Percentiles rank a stretch among this genome's conserved stretches.
Conservation (phyloP, 805 yeast species). For the Nakazawaea wyomingensis region DNA sequence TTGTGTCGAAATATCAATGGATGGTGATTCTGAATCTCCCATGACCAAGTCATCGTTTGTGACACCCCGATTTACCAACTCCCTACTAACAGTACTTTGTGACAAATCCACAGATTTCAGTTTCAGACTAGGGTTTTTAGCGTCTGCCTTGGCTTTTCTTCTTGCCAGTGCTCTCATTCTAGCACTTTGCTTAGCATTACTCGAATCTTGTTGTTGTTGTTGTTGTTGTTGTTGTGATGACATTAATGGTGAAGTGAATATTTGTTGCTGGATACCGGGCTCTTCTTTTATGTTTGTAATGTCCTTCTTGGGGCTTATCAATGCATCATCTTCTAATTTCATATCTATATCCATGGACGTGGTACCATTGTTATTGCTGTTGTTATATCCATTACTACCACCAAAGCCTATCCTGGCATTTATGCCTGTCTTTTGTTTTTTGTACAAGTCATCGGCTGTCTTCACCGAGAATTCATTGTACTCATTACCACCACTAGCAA, state of each 20-base stretch:
- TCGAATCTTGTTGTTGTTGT: neutral
- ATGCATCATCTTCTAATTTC: constrained; percentile 26
- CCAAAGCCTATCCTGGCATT: constrained; percentile 26
- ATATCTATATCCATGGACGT: constrained; percentile 11
- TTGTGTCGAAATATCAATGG: constrained; percentile 61
- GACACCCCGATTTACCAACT: constrained; percentile 40
- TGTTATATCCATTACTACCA: constrained; percentile 12
- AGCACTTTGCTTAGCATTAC: constrained; percentile 43
- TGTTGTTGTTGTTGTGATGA: constrained; percentile 7
- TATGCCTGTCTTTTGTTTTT: constrained; percentile 24
- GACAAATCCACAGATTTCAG: constrained; percentile 58
- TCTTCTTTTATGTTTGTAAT: too few species aligned
- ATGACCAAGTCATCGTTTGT: constrained; percentile 17
- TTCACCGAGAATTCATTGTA: constrained; percentile 18
- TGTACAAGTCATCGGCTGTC: constrained; percentile 12
- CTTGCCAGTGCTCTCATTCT: constrained; percentile 93
- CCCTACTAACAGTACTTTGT: constrained; percentile 61
- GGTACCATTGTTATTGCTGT: neutral
- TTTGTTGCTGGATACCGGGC: too few species aligned
- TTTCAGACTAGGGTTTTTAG: constrained; percentile 43
- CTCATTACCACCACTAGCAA: constrained; percentile 58
- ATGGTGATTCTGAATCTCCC: constrained; percentile 8
- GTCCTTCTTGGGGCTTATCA: too few species aligned
- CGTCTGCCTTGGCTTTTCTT: constrained; percentile 73
- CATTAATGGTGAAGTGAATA: too few species aligned